phyloP scores from a whole-genome alignment of 495 filamentous ascomycete genomes.

The Elaphomyces granulatus region DNA sequence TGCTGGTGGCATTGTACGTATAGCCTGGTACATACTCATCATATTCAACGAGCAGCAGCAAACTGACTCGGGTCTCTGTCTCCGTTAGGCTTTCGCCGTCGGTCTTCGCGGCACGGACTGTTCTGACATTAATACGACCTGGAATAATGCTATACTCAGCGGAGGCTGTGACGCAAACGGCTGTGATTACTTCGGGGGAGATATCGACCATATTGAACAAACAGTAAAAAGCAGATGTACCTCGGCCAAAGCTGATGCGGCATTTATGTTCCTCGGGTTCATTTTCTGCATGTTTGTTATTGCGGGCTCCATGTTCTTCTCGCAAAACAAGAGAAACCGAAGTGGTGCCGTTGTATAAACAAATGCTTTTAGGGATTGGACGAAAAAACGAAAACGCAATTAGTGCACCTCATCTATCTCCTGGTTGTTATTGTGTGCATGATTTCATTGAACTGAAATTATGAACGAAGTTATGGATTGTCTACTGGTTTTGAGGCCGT shows the following conservation, averaged over 20 bases:
- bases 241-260: conserved; percentile 14
- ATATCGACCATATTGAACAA: too few relatives aligned
- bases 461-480: too few relatives aligned
- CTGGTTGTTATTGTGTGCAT: too few relatives aligned
- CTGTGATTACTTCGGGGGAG: conserved; percentile 8
- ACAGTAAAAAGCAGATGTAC: conserved; percentile 14
- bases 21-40: background rate
- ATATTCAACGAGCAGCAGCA: background rate
- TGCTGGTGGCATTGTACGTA: conserved; percentile 41
- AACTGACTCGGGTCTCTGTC: background rate
- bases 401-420: too few relatives aligned
- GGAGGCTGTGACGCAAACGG: conserved; percentile 13
- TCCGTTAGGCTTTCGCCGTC: conserved; percentile 29
- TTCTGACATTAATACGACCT: conserved; percentile 9
- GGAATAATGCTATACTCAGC: conserved; percentile 20
- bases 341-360: too few relatives aligned
- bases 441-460: too few relatives aligned
- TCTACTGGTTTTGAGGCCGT: too few relatives aligned
- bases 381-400: too few relatives aligned
- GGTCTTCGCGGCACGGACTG: conserved; percentile 25
- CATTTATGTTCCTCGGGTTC: conserved; percentile 20
- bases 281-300: conserved; percentile 13
- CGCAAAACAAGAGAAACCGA: too few relatives aligned
- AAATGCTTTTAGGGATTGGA: too few relatives aligned
- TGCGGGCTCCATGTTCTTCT: too few relatives aligned